phyloP scores from a whole-genome alignment of 2,329 filamentous ascomycete species.

The Magnaporthiopsis incrustans region DNA sequence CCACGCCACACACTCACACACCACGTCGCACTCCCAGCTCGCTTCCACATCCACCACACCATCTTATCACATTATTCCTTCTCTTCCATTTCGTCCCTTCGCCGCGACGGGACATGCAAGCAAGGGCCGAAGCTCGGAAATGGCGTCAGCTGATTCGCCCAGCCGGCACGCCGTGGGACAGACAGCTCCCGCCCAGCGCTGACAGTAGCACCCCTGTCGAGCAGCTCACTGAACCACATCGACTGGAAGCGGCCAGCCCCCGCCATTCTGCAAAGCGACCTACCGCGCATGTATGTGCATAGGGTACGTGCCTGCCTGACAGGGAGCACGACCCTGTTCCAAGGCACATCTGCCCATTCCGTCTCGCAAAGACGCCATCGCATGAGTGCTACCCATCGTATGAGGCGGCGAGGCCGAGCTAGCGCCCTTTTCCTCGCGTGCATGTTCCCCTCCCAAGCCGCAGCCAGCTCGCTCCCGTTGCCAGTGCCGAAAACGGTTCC shows the following conservation, averaged over 20 bases:
- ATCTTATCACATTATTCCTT: background rate
- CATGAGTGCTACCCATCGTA: background rate
- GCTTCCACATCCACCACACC: background rate
- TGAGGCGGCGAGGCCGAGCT: background rate
- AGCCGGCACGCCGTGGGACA: background rate
- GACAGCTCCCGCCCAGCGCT: background rate
- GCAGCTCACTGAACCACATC: background rate
- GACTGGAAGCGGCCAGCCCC: background rate
- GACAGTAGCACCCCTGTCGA: background rate
- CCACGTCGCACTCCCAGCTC: background rate
- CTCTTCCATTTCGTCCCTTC: background rate
- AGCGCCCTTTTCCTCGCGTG: background rate
- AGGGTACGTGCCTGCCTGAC: background rate
- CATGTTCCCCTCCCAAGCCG: background rate
- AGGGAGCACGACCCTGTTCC: background rate
- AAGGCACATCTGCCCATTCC: background rate
- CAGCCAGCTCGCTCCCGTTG: background rate
- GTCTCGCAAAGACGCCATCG: background rate
- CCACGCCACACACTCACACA: background rate
- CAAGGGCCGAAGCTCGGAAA: background rate
- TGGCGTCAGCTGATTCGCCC: slow-evolving; percentile 4
- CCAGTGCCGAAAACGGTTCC: background rate
- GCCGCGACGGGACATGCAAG: background rate
- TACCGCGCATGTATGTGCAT: no score
- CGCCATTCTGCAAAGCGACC: background rate